Evolutionary conservation across 2,329 filamentous ascomycete genomes (phyloP), one percentile per base, ranked within the genome.

Genomic region (Aureobasidium sp.): DNA sequence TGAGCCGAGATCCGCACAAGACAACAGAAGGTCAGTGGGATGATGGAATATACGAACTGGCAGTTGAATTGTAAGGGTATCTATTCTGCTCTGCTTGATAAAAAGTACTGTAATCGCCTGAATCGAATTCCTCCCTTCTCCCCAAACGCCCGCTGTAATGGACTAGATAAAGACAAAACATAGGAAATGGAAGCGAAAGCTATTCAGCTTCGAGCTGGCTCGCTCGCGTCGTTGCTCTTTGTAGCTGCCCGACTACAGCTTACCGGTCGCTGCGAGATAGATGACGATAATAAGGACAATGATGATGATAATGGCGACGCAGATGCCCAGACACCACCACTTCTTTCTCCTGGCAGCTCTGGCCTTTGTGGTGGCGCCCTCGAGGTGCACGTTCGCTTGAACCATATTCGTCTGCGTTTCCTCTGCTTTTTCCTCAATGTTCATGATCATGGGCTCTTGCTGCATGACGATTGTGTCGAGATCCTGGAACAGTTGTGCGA

Each of bases 251-350:
- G 27, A 29, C 4, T 9, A 4, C 10, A 62, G 61, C 51, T 55
- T 62, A 25, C 62, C 63, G 15, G 62, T 61, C 3, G 64, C 67
- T 3, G 67, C 69, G 35, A 67, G 67, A 55, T 68, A 69, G 29
- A 73, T 73, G 31, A 72, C 54, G 25, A 72, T 70, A 57, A 77
- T 70, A 49, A 77, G 63, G 59, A 74, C 71, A 63, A 77, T 69
- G 61, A 70, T 60, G 45, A 70, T 31, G 46, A 73, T 66, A 62
- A 72, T 70, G 60, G 61, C 51, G 50, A 74, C 77, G 67, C 80
- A 77, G 69, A 96, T 90, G 69, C 87, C 85, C 67, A 96, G 77
- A 79, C 91, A 96, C 73, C 89, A 92, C 92, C 91, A 96, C 88
- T 96, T 96, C 90, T 95, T 95, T 78, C 85, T 89, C 67, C 89